These are phyloP conservation scores for Zymoseptoria ardabiliae DNA, from an alignment of 2,329 filamentous ascomycete genomes.

Conservation along the genomic window DNA sequence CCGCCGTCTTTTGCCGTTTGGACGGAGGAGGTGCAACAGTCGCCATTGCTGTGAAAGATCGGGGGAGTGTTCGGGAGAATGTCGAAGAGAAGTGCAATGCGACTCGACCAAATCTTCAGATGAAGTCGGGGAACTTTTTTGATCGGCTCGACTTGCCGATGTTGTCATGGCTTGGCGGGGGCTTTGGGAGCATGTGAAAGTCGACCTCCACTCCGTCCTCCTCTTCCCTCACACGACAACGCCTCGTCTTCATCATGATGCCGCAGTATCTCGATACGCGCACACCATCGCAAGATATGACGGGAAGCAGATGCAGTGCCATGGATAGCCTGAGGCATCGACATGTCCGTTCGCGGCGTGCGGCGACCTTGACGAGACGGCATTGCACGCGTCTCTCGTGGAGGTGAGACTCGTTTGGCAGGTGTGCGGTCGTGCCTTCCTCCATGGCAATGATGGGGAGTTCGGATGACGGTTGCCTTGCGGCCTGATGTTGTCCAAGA, in stretches of 20 bases:
- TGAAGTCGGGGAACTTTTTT: neutral
- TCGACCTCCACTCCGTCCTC: neutral
- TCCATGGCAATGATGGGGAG: neutral
- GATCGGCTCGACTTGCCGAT: neutral
- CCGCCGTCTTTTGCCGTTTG: constrained; percentile 76
- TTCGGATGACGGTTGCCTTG: neutral
- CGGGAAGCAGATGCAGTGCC: too few species aligned
- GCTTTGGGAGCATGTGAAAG: neutral
- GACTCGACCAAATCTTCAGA: neutral
- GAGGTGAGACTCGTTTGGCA: neutral
- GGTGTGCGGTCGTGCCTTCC: neutral
- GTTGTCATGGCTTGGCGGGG: neutral
- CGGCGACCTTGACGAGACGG: neutral
- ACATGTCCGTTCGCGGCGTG: neutral
- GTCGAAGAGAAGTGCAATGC: neutral
- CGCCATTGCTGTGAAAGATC: too few species aligned
- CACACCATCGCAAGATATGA: neutral
- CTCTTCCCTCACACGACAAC: neutral
- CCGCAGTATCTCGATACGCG: neutral
- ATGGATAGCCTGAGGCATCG: neutral
- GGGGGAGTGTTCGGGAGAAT: too few species aligned
- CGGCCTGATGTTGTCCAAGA: neutral
- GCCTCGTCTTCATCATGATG: neutral
- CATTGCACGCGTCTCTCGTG: neutral
- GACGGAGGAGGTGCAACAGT: constrained; percentile 76